phyloP scores from a whole-genome alignment of 768 basidiomycete genomes.

The Rhizopogon vesiculosus region DNA sequence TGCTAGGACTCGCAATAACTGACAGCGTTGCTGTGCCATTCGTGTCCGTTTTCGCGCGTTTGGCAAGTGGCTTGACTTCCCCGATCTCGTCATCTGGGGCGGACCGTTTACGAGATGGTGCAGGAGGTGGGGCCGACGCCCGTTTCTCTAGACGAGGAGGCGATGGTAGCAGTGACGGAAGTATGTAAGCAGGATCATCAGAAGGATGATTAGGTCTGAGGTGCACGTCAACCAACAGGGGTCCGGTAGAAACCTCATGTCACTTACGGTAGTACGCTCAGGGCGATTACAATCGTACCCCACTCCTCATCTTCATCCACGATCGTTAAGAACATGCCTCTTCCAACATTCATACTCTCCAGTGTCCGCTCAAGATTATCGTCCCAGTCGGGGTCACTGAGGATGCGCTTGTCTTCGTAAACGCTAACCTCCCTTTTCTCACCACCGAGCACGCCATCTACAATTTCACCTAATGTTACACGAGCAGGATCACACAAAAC shows the following conservation, averaged over 20 bases:
- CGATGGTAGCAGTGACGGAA: constrained; percentile 61
- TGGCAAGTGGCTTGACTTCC: constrained; percentile 53
- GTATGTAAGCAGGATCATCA: constrained; percentile 50
- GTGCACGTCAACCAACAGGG: neutral
- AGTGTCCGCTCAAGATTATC: constrained; percentile 82
- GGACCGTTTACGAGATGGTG: constrained; percentile 51
- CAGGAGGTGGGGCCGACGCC: constrained; percentile 35
- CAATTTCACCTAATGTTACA: constrained; percentile 67
- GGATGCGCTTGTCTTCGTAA: constrained; percentile 79
- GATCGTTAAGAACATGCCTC: constrained; percentile 86
- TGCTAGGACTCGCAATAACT: constrained; percentile 48
- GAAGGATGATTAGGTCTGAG: constrained; percentile 51
- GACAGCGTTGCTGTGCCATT: constrained; percentile 17
- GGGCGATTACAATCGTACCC: constrained; percentile 65
- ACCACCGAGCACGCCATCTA: constrained; percentile 58
- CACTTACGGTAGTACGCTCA: constrained; percentile 70
- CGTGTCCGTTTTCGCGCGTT: constrained; percentile 41
- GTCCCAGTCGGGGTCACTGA: constrained; percentile 92
- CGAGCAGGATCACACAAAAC: constrained; percentile 70
- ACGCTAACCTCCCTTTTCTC: constrained; percentile 64
- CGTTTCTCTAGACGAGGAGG: constrained; percentile 41
- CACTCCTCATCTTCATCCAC: constrained; percentile 83
- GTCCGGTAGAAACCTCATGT: neutral
- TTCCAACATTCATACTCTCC: constrained; percentile 70
- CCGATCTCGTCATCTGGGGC: constrained; percentile 55